A percentile compares a stretch with the other conserved stretches of the same genome.
Evolutionary conservation across 2,329 filamentous ascomycete genomes (phyloP).

Genomic region (Ophiostoma sp.): DNA sequence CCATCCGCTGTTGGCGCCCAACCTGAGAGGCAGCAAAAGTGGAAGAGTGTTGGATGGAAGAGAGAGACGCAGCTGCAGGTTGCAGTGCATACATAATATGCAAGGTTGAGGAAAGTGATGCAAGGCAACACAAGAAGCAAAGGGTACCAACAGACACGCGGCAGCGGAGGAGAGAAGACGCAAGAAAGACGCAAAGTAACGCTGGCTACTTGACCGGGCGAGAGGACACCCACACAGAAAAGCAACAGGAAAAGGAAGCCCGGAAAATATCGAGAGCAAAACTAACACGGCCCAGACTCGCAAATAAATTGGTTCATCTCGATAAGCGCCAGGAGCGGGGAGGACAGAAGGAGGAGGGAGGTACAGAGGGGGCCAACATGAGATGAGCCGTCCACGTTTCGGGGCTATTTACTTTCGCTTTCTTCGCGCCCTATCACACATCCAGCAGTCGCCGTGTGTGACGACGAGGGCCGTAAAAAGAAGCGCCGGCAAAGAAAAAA

Average conservation of each 20-base stretch:
- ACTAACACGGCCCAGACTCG: neutral
- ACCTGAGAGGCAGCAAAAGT: neutral
- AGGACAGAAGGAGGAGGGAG: neutral
- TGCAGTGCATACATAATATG: neutral
- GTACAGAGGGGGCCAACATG: neutral
- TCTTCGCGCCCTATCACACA: neutral
- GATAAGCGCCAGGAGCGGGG: neutral
- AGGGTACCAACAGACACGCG: neutral
- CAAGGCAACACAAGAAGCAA: neutral
- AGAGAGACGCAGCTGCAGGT: neutral
- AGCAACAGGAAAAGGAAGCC: neutral
- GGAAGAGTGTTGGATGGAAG: neutral
- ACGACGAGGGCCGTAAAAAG: neutral
- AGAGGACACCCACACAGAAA: neutral
- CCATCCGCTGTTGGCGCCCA: neutral
- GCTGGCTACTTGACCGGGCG: neutral
- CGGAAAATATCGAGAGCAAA: neutral
- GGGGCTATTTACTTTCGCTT: slow-evolving; percentile 4
- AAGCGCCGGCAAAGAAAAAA: neutral
- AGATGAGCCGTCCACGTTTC: neutral
- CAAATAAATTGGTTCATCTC: slow-evolving; percentile 8
- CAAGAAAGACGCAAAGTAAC: neutral
- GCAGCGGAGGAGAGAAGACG: neutral
- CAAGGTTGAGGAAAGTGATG: neutral
- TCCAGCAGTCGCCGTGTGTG: neutral